These are phyloP conservation scores for Yamadazyma tumulicola DNA, from an alignment of 805 yeast genomes.

Conservation along the genomic window DNA sequence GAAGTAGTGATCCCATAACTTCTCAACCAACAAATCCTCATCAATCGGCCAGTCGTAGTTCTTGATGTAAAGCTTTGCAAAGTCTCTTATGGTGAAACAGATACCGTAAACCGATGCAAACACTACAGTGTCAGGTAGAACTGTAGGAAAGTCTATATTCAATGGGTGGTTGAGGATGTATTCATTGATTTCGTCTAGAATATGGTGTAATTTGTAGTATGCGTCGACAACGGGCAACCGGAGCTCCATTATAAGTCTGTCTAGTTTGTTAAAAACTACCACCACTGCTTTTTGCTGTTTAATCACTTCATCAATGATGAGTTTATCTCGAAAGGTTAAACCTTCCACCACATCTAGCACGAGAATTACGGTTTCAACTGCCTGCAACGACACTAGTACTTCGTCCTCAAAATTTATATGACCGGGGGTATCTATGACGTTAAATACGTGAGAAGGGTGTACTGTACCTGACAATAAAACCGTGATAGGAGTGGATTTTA, in stretches of 20 bases:
- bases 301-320: conserved; percentile 51
- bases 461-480: conserved; percentile 52
- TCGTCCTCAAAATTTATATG: conserved; percentile 85
- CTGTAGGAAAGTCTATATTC: not conserved
- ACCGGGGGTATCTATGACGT: conserved; percentile 87
- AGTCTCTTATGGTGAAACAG: conserved; percentile 64
- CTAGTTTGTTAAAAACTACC: conserved; percentile 76
- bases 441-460: conserved; percentile 53
- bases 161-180: conserved; percentile 36
- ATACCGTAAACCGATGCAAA: conserved; percentile 72
- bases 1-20: conserved; percentile 71
- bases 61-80: conserved; percentile 48
- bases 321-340: conserved; percentile 50
- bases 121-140: conserved; percentile 47
- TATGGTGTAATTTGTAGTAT: conserved; percentile 59
- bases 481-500: conserved; percentile 61
- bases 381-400: conserved; percentile 49
- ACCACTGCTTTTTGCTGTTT: conserved; percentile 48
- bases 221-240: conserved; percentile 72
- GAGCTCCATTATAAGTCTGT: conserved; percentile 77
- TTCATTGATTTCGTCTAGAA: conserved; percentile 62
- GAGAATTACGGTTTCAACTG: conserved; percentile 63
- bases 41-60: conserved; percentile 7
- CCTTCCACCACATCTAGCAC: conserved; percentile 90
- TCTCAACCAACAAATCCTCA: conserved; percentile 13